Percentiles rank a stretch among this genome's conserved stretches.
These are phyloP conservation scores for Hansenula anomala DNA, from an alignment of 1,139 yeast genomes.

Conservation along the genomic window DNA sequence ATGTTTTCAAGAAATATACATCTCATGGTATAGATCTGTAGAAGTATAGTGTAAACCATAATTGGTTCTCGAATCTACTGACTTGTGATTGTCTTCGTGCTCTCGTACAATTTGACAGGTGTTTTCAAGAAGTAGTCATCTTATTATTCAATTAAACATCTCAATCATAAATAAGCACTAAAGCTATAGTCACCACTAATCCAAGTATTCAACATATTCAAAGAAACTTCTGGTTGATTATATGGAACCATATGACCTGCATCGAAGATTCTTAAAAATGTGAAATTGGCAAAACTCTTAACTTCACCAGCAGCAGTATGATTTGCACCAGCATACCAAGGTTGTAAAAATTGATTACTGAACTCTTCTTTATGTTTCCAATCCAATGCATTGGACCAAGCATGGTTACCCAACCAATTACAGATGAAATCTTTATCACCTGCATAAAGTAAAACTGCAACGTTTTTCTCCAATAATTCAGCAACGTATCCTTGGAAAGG, in stretches of 20 bases:
- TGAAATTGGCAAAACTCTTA: conserved; percentile 45
- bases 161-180: conserved; percentile 8
- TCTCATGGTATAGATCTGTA: too few relatives aligned
- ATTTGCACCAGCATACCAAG: conserved; percentile 31
- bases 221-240: conserved; percentile 66
- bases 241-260: conserved; percentile 74
- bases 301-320: conserved; percentile 49
- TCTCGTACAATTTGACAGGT: too few relatives aligned
- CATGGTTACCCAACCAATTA: conserved; percentile 85
- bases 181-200: conserved; percentile 39
- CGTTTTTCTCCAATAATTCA: conserved; percentile 49
- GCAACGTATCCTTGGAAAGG: conserved; percentile 64
- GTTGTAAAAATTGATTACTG: conserved; percentile 28
- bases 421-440: conserved; percentile 90
- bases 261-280: conserved; percentile 53
- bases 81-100: too few relatives aligned
- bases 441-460: conserved; percentile 81
- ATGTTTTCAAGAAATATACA: too few relatives aligned
- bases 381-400: conserved; percentile 66
- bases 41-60: too few relatives aligned
- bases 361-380: conserved; percentile 53
- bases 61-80: too few relatives aligned
- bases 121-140: too few relatives aligned
- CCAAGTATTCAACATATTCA: conserved; percentile 76
- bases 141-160: too few relatives aligned